Evolutionary conservation across 2,329 filamentous ascomycete species (phyloP).

Genomic region (Plenodomus tracheiphilus): DNA sequence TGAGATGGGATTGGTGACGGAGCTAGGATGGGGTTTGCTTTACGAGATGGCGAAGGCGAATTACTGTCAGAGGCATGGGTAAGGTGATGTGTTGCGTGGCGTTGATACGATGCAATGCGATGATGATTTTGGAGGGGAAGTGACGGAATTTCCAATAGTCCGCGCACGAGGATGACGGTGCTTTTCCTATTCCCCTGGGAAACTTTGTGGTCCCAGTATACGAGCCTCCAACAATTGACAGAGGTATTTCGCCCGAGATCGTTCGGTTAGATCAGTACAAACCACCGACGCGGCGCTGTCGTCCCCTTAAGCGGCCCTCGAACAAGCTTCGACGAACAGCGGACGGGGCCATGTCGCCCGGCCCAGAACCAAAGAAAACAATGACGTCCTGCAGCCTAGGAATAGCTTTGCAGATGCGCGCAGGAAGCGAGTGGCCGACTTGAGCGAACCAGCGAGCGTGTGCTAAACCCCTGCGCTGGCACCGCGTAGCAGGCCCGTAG

Average conservation of each 20-base stretch:
- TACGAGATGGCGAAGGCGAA: not conserved
- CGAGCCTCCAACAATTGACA: no score
- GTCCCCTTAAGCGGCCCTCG: not conserved
- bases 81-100: not conserved
- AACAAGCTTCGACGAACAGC: not conserved
- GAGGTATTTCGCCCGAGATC: no score
- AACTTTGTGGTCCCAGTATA: no score
- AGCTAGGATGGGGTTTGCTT: not conserved
- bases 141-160: no score
- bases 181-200: no score
- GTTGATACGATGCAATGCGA: no score
- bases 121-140: no score
- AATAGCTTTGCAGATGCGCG: not conserved
- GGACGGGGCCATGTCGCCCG: not conserved
- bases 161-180: no score
- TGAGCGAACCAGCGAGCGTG: no score
- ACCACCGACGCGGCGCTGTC: not conserved
- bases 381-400: slow-evolving; percentile 18
- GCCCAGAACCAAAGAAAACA: no score
- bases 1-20: no score
- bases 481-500: slow-evolving; percentile 6
- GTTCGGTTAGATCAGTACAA: no score
- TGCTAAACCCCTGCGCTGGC: not conserved
- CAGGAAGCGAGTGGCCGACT: not conserved
- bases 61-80: not conserved